These are phyloP conservation scores for Ustilago curta DNA, from an alignment of 1,284 basidiomycete species.

Conservation along the genomic window DNA sequence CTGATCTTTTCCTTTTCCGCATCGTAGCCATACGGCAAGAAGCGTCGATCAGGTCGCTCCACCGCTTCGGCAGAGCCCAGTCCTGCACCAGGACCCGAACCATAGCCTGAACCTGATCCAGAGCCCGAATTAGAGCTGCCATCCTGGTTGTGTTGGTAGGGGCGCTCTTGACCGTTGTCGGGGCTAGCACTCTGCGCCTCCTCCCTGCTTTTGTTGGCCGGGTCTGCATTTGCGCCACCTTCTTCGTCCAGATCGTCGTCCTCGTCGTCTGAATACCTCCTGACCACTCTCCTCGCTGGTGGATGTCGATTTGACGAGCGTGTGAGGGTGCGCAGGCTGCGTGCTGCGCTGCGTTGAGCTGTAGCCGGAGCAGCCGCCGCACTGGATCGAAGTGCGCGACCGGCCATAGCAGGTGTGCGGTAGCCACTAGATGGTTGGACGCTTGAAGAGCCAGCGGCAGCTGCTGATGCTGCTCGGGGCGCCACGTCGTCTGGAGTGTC, in stretches of 20 bases:
- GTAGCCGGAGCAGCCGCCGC: slow-evolving; percentile 30
- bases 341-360: slow-evolving; percentile 42
- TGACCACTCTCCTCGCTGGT: slow-evolving; percentile 55
- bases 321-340: slow-evolving; percentile 47
- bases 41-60: slow-evolving; percentile 26
- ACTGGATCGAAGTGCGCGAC: slow-evolving; percentile 34
- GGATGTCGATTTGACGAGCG: slow-evolving; percentile 50
- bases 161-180: slow-evolving; percentile 16
- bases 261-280: slow-evolving; percentile 62
- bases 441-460: slow-evolving; percentile 17
- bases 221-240: slow-evolving; percentile 8
- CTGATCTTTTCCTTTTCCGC: slow-evolving; percentile 39
- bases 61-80: slow-evolving; percentile 21
- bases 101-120: slow-evolving; percentile 31
- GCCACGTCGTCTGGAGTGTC: slow-evolving; percentile 32
- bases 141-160: slow-evolving; percentile 18
- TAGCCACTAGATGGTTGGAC: slow-evolving; percentile 30
- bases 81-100: slow-evolving; percentile 21
- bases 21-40: slow-evolving; percentile 49
- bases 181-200: slow-evolving; percentile 30
- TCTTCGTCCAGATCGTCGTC: slow-evolving; percentile 52
- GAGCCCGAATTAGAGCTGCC: slow-evolving; percentile 39
- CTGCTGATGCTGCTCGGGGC: slow-evolving; percentile 3
- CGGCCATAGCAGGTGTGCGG: slow-evolving; percentile 51
- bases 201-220: slow-evolving; percentile 22